Evolutionary conservation across 768 basidiomycete genomes (phyloP).

Genomic region (Tremella yokohamensis): DNA sequence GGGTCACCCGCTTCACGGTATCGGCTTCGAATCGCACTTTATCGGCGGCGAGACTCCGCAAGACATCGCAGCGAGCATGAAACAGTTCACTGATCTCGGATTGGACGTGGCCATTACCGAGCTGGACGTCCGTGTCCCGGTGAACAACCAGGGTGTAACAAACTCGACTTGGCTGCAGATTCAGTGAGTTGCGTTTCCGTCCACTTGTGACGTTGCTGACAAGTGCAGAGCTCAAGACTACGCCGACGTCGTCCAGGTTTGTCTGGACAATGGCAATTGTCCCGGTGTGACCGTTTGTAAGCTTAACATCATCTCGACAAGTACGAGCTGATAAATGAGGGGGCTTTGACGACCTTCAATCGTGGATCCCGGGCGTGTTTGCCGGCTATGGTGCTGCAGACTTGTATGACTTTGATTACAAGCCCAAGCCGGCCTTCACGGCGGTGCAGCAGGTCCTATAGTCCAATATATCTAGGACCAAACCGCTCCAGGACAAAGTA

Average conservation of each 20-base stretch:
- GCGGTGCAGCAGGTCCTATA: no score
- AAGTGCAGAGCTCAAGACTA: conserved; percentile 28
- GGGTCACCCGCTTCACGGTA: conserved; percentile 35
- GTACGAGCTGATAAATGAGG: conserved; percentile 9
- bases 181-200: conserved; percentile 19
- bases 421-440: conserved; percentile 27
- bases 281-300: conserved; percentile 38
- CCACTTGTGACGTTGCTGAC: conserved; percentile 4
- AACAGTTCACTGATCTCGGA: conserved; percentile 40
- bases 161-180: conserved; percentile 30
- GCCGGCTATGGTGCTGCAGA: conserved; percentile 27
- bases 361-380: conserved; percentile 42
- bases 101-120: conserved; percentile 45
- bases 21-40: conserved; percentile 36
- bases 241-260: conserved; percentile 24
- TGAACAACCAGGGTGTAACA: conserved; percentile 26
- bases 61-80: conserved; percentile 32
- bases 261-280: conserved; percentile 31
- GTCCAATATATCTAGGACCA: no score
- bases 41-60: conserved; percentile 24
- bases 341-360: conserved; percentile 29
- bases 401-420: conserved; percentile 29
- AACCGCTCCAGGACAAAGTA: no score
- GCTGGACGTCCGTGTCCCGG: conserved; percentile 39
- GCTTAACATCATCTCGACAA: no score